Percentiles rank a stretch among this genome's conserved stretches.
Evolutionary conservation across 441 rosid species (phyloP).

Genomic region (Corymbia calophylla): DNA sequence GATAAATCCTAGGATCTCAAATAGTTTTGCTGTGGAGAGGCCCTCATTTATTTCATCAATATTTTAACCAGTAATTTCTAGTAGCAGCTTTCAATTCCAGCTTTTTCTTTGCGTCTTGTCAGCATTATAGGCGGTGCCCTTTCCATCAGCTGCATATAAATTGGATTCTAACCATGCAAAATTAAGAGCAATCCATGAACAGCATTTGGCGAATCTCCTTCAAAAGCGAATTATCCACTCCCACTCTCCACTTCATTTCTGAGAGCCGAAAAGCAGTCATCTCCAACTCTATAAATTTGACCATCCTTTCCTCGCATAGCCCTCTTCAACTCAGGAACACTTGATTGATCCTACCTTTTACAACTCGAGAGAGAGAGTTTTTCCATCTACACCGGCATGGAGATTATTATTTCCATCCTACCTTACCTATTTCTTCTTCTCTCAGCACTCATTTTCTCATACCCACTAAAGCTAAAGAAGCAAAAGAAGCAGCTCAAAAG

Average conservation of each 20-base stretch:
- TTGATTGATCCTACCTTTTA: background rate
- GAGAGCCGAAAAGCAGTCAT: slow-evolving; percentile 18
- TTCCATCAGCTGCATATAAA: background rate
- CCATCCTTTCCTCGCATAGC: background rate
- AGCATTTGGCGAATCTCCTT: background rate
- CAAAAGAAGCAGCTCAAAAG: slow-evolving; percentile 1
- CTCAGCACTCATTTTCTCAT: slow-evolving; percentile 24
- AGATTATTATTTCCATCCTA: slow-evolving; percentile 6
- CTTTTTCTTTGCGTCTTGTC: background rate
- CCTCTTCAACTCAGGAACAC: background rate
- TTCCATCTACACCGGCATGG: slow-evolving; percentile 18
- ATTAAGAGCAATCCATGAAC: background rate
- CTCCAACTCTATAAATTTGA: background rate
- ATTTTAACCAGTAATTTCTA: background rate
- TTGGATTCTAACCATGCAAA: background rate
- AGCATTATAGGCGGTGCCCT: background rate
- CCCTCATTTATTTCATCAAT: background rate
- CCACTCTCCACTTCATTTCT: background rate
- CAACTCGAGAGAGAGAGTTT: background rate
- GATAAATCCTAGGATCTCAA: background rate
- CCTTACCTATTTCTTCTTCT: slow-evolving; percentile 21
- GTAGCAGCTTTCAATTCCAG: background rate
- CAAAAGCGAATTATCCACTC: background rate
- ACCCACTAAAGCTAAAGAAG: slow-evolving; percentile 6
- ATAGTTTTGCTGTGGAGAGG: background rate